Evolutionary conservation across 2,329 filamentous ascomycete genomes (phyloP).

Genomic region (Huntiella moniliformis): DNA sequence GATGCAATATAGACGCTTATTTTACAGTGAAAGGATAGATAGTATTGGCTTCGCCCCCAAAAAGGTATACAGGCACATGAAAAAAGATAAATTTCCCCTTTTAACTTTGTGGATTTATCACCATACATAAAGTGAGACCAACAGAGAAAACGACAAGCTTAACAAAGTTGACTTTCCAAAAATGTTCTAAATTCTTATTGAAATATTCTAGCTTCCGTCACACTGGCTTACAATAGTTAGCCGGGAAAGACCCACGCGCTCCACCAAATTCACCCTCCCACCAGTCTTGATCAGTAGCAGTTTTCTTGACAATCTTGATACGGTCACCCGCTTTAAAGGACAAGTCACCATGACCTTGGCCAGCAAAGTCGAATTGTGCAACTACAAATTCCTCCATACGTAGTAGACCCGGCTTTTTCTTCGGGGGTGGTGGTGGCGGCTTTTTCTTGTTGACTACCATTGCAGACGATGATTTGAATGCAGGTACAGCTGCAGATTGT

Average conservation of each 20-base stretch:
- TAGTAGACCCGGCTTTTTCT: constrained; percentile 54
- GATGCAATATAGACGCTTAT: not conserved
- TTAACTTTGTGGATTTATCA: no score
- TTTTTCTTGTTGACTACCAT: constrained; percentile 6
- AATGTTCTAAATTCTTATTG: no score
- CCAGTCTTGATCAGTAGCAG: constrained; percentile 66
- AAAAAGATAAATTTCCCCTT: not conserved
- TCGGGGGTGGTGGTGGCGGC: constrained; percentile 17
- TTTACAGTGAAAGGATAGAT: not conserved
- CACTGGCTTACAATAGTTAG: constrained; percentile 51
- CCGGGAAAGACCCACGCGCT: constrained; percentile 53
- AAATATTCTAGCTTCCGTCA: constrained; percentile 11
- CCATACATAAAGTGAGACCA: no score
- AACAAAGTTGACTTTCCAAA: no score
- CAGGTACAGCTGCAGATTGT: constrained; percentile 1
- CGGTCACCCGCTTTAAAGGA: constrained; percentile 58
- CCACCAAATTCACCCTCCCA: constrained; percentile 66
- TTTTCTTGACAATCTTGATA: constrained; percentile 62
- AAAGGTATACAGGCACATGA: not conserved
- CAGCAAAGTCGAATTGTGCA: constrained; percentile 57
- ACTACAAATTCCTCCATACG: constrained; percentile 41
- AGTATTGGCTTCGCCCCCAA: not conserved
- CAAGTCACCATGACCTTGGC: constrained; percentile 51
- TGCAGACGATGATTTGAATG: not conserved
- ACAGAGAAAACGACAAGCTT: no score